Percentiles rank a stretch among this genome's conserved stretches.
phyloP scores from a whole-genome alignment of 768 basidiomycete species.

The Hemileccinum impolitum region DNA sequence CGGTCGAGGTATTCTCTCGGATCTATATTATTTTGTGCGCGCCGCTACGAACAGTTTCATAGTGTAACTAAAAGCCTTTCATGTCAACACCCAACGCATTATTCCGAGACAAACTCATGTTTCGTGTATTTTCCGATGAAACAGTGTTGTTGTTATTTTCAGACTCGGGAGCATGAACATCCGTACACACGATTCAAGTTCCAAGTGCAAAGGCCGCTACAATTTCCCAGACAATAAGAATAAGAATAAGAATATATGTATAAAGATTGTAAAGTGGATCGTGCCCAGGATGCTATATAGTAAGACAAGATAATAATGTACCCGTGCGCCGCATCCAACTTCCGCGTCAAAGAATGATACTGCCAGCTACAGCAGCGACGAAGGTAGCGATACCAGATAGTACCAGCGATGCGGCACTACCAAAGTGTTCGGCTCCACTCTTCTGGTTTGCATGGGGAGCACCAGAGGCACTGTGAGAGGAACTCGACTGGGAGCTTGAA shows the following conservation, averaged over 20 bases:
- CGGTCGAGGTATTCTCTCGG: neutral
- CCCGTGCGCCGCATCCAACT: neutral
- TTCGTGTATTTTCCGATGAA: constrained; percentile 9
- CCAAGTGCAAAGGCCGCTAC: too few species aligned
- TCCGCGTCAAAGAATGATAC: constrained; percentile 19
- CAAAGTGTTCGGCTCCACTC: constrained; percentile 29
- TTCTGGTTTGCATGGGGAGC: constrained; percentile 32
- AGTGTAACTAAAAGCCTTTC: neutral
- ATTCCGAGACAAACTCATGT: neutral
- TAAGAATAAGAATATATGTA: neutral
- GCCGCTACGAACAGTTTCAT: neutral
- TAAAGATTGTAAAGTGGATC: neutral
- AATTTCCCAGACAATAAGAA: neutral
- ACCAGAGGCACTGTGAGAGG: constrained; percentile 6
- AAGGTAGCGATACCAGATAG: constrained; percentile 23
- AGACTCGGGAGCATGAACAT: too few species aligned
- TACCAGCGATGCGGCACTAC: constrained; percentile 16
- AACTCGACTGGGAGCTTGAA: constrained; percentile 5
- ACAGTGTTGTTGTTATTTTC: too few species aligned
- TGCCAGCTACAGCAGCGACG: constrained; percentile 21
- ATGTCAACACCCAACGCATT: neutral
- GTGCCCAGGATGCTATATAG: neutral
- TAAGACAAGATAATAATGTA: constrained; percentile 12
- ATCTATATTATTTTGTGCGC: neutral
- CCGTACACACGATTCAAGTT: too few species aligned